Evolutionary conservation across 2,329 filamentous ascomycete species (phyloP), one percentile per base, ranked within the genome.

Genomic region (Fusarium longipes): DNA sequence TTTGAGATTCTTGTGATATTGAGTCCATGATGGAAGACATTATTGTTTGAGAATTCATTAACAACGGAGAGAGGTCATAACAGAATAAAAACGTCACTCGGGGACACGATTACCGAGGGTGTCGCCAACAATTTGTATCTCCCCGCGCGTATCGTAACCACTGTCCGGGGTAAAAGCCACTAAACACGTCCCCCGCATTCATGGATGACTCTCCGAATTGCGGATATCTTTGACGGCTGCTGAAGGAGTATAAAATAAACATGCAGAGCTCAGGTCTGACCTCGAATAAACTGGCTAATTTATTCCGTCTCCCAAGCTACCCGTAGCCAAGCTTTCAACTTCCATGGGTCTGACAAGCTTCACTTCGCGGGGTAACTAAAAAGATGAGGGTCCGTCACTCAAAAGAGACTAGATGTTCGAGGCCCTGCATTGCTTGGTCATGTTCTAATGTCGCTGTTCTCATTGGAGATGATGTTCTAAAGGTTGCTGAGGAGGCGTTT

Each of bases 71-170:
- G 22, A 51, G 17, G 17, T 10, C 14, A 30, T 4, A 35, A 10
- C 12, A 58, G n/a, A 32, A 47, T 25, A 25, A 7, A 25, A 29
- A 40, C 17, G 15, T 44, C 39, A 43, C 24, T 4, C 33, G 30
- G n/a, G 6, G 55, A 51, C 36, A 56, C 24, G 57, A 35, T 61
- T 20, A 32, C 57, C 49, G 44, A 66, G 56, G 62, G 62, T 57
- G 39, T 65, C 33, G 35, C 35, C 56, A 65, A 66, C 63, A 60
- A 65, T 65, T 66, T 65, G 63, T 65, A 65, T 66, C 44, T 44
- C 61, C 62, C 54, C 50, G 30, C 62, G 30, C 45, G 22, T 48
- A 66, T 44, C 56, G n/a, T 30, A 20, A 48, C 22, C 32, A 47
- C 15, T 10, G 57, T 66, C 63, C 24, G 35, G 63, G 63, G 62